Conservation (phyloP, 108 stramenopile genomes). For the Cyclotella atomus region DNA sequence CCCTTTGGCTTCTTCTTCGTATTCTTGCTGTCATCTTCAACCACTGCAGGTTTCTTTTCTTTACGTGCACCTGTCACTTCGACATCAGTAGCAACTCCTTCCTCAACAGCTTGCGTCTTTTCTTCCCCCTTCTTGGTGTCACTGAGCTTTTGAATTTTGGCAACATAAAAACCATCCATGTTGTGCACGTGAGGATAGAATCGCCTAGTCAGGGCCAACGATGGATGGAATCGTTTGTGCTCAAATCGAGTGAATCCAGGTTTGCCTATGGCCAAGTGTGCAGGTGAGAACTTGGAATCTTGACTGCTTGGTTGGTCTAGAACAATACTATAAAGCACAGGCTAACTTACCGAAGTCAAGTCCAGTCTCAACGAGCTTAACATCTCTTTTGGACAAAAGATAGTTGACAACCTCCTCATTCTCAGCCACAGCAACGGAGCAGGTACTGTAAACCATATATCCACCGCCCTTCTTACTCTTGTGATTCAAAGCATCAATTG, state of each 20-base stretch:
- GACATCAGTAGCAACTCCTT: slow-evolving; percentile 20
- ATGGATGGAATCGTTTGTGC: slow-evolving; percentile 97
- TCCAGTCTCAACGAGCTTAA: slow-evolving; percentile 92
- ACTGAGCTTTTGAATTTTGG: slow-evolving; percentile 95
- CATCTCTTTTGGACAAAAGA: slow-evolving; percentile 92
- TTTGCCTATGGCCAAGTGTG: slow-evolving; percentile 52
- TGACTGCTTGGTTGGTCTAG: too few relatives aligned
- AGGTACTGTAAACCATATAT: slow-evolving; percentile 98
- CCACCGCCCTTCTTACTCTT: slow-evolving; percentile 93
- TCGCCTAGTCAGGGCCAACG: slow-evolving; percentile 87
- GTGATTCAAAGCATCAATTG: slow-evolving; percentile 95
- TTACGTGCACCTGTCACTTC: slow-evolving; percentile 25
- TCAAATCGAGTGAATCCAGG: slow-evolving; percentile 95
- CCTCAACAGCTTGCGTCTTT: slow-evolving; percentile 36
- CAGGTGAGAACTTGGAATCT: background rate
- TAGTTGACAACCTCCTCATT: slow-evolving; percentile 99
- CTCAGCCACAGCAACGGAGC: slow-evolving; percentile 95
- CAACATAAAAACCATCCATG: slow-evolving; percentile 99
- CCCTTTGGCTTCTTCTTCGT: slow-evolving; percentile 35
- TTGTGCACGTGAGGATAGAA: slow-evolving; percentile 99
- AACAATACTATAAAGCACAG: too few relatives aligned
- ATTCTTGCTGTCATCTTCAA: slow-evolving; percentile 5
- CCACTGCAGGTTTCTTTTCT: background rate
- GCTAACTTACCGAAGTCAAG: slow-evolving; percentile 84
- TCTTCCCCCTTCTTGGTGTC: slow-evolving; percentile 66